phyloP scores from a whole-genome alignment of 306 rosid species.

The Cercis canadensis region DNA sequence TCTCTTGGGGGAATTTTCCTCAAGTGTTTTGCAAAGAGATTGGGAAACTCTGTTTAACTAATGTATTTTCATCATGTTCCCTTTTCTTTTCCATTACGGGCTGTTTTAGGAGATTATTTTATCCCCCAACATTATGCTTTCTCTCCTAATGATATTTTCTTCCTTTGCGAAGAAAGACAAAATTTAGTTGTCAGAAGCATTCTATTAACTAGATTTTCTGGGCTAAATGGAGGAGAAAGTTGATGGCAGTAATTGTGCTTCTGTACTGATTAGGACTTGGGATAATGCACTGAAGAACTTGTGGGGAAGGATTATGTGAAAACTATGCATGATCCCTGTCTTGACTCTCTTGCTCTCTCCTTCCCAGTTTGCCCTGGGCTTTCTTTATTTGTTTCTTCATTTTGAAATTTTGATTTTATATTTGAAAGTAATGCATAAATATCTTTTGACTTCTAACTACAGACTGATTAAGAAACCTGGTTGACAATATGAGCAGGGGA shows the following conservation, averaged over 20 bases:
- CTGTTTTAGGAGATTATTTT: too few relatives aligned
- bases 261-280: not conserved
- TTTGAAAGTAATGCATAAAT: conserved; percentile 21
- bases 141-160: too few relatives aligned
- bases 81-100: too few relatives aligned
- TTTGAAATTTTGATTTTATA: conserved; percentile 26
- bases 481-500: conserved; percentile 74
- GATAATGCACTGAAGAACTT: not conserved
- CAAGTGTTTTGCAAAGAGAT: too few relatives aligned
- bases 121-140: too few relatives aligned
- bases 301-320: not conserved
- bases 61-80: too few relatives aligned
- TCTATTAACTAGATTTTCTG: conserved; percentile 13
- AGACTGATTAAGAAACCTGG: conserved; percentile 31
- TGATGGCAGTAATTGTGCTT: conserved; percentile 8
- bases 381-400: conserved; percentile 19
- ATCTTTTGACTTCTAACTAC: conserved; percentile 22
- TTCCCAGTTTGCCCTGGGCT: not conserved
- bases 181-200: conserved; percentile 28
- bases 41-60: too few relatives aligned
- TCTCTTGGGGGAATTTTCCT: too few relatives aligned
- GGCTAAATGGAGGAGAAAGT: conserved; percentile 1
- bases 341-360: conserved; percentile 14
- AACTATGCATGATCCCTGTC: conserved; percentile 1
- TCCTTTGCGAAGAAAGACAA: too few relatives aligned